These are phyloP conservation scores for Marasmius tenuissimus DNA, from an alignment of 1,284 basidiomycete genomes.

Conservation along the genomic window DNA sequence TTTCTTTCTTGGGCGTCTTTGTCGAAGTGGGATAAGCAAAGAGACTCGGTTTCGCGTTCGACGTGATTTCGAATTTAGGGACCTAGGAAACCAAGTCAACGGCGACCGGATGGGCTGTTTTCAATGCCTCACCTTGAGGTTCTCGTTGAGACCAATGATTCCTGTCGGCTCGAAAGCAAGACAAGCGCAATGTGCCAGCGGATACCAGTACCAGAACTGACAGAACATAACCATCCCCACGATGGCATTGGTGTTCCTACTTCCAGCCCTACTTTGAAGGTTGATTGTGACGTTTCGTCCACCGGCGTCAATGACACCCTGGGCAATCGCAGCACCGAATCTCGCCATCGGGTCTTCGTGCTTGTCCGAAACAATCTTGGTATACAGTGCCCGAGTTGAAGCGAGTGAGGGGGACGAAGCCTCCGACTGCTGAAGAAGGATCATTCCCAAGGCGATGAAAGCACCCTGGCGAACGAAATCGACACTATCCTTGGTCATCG, in stretches of 20 bases:
- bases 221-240: slow-evolving; percentile 96
- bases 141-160: slow-evolving; percentile 85
- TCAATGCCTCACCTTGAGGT: slow-evolving; percentile 66
- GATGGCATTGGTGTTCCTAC: slow-evolving; percentile 87
- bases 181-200: slow-evolving; percentile 90
- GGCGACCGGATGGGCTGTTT: background rate
- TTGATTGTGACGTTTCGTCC: slow-evolving; percentile 94
- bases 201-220: slow-evolving; percentile 99
- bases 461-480: slow-evolving; percentile 99
- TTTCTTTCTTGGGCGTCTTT: slow-evolving; percentile 89
- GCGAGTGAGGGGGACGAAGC: slow-evolving; percentile 81
- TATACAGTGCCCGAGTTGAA: slow-evolving; percentile 78
- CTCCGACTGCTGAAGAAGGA: slow-evolving; percentile 94
- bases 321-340: slow-evolving; percentile 91
- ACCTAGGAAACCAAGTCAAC: slow-evolving; percentile 44
- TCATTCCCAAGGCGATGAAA: slow-evolving; percentile 92
- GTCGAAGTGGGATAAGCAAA: slow-evolving; percentile 87
- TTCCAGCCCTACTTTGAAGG: slow-evolving; percentile 88
- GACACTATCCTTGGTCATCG: slow-evolving; percentile 94
- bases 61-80: slow-evolving; percentile 88
- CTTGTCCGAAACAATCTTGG: slow-evolving; percentile 90
- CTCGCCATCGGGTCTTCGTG: slow-evolving; percentile 98
- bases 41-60: slow-evolving; percentile 83
- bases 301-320: slow-evolving; percentile 95
- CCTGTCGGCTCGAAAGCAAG: slow-evolving; percentile 93